Conservation (phyloP, 2,329 filamentous ascomycete species). For the Cercospora brassicicola region DNA sequence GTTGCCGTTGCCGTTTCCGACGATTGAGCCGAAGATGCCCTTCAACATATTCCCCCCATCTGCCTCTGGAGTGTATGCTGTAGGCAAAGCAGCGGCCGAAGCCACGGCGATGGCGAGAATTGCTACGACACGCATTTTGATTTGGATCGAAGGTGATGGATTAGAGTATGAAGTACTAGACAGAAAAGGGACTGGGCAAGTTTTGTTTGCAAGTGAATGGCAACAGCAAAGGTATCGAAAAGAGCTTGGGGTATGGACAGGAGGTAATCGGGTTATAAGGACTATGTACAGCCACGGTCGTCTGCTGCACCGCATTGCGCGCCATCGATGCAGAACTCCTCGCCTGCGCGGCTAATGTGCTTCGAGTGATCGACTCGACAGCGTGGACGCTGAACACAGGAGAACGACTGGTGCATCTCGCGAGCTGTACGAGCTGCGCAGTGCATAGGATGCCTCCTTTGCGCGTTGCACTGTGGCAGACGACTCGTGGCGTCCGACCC, state of each 20-base stretch:
- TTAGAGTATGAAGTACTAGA: background rate
- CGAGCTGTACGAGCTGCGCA: background rate
- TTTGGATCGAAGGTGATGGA: background rate
- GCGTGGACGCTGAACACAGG: background rate
- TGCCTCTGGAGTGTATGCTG: background rate
- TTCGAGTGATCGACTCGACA: conserved; percentile 1
- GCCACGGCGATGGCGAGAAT: conserved; percentile 9
- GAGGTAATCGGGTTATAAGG: background rate
- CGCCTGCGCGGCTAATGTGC: background rate
- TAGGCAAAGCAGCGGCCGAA: conserved; percentile 5
- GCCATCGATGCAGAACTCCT: background rate
- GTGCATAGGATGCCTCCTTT: background rate
- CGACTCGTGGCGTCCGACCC: background rate
- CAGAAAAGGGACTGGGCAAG: background rate
- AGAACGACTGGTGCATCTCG: background rate
- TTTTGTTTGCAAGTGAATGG: background rate
- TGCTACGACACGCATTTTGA: conserved; percentile 6
- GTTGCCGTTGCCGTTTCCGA: conserved; percentile 11
- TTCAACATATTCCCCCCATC: background rate
- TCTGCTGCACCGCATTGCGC: background rate
- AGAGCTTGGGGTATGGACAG: background rate
- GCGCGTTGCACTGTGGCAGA: background rate
- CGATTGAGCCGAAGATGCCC: conserved; percentile 14
- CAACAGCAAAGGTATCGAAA: background rate
- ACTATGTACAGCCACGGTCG: background rate